Evolutionary conservation across 2,329 filamentous ascomycete genomes (phyloP).

Genomic region (Macrophomina phaseolina): DNA sequence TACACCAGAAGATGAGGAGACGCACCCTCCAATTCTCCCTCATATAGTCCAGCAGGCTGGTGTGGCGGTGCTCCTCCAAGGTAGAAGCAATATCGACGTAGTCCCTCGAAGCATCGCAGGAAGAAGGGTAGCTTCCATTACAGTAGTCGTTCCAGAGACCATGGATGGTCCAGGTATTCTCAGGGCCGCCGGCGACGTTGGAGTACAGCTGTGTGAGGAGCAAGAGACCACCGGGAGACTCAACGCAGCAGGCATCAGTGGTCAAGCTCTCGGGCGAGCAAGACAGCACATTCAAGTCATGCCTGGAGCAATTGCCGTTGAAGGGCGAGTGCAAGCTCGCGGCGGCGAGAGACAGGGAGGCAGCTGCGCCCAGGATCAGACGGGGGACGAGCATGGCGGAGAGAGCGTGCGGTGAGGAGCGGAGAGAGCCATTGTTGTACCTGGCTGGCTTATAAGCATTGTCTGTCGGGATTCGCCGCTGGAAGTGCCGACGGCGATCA

Average conservation of each 20-base stretch:
- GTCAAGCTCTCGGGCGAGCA: constrained; percentile 24
- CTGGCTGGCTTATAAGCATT: constrained; percentile 28
- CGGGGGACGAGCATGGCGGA: constrained; percentile 8
- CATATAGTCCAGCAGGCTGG: constrained; percentile 69
- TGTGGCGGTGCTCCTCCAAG: constrained; percentile 59
- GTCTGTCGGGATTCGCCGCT: not conserved
- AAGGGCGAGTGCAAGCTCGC: constrained; percentile 19
- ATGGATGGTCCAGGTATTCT: constrained; percentile 76
- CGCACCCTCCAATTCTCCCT: constrained; percentile 71
- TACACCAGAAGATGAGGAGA: not conserved
- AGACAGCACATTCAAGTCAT: constrained; percentile 20
- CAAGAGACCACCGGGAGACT: constrained; percentile 24
- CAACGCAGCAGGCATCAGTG: constrained; percentile 23
- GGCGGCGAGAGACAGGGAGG: constrained; percentile 22
- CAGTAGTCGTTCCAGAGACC: constrained; percentile 69
- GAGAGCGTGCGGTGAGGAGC: constrained; percentile 5
- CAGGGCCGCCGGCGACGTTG: constrained; percentile 46
- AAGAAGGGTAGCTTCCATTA: constrained; percentile 70
- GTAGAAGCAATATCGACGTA: constrained; percentile 40
- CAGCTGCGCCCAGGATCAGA: constrained; percentile 26
- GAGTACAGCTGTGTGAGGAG: constrained; percentile 25
- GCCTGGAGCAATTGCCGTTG: constrained; percentile 20
- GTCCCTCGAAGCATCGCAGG: constrained; percentile 18
- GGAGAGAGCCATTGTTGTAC: constrained; percentile 17
- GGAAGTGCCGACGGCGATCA: constrained; percentile 1